These are phyloP conservation scores for Myxozyma neotropica DNA, from an alignment of 805 yeast species.

Conservation along the genomic window DNA sequence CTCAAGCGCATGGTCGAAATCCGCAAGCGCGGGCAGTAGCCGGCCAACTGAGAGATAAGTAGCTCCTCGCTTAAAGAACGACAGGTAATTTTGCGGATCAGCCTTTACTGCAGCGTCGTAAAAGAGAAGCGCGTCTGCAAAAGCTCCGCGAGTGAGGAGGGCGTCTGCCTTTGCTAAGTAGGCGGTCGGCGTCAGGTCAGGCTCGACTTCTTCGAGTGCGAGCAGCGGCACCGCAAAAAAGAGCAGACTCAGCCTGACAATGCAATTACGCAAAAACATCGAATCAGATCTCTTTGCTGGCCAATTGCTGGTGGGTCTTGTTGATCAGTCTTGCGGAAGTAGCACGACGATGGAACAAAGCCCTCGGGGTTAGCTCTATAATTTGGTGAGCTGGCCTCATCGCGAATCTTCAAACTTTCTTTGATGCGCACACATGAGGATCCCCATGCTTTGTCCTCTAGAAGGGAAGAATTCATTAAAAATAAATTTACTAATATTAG, in stretches of 20 bases:
- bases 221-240: neutral
- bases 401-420: constrained; percentile 1
- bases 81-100: constrained; percentile 40
- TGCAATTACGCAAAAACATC: neutral
- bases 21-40: constrained; percentile 43
- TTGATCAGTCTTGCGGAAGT: too few species aligned
- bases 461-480: too few species aligned
- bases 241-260: neutral
- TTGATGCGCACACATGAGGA: too few species aligned
- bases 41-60: constrained; percentile 43
- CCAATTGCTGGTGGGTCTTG: too few species aligned
- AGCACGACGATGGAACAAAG: too few species aligned
- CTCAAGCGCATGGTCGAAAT: constrained; percentile 42
- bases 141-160: constrained; percentile 29
- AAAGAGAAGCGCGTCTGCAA: constrained; percentile 28
- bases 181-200: constrained; percentile 17
- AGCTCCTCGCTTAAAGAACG: constrained; percentile 44
- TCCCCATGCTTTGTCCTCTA: too few species aligned
- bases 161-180: constrained; percentile 28
- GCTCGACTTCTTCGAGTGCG: constrained; percentile 11
- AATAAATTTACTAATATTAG: too few species aligned
- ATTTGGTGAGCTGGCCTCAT: constrained; percentile 12
- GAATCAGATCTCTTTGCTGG: too few species aligned
- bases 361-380: neutral
- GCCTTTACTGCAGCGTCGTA: constrained; percentile 39